phyloP scores from a whole-genome alignment of 495 filamentous ascomycete species.

The Opeltia flavorubescens region DNA sequence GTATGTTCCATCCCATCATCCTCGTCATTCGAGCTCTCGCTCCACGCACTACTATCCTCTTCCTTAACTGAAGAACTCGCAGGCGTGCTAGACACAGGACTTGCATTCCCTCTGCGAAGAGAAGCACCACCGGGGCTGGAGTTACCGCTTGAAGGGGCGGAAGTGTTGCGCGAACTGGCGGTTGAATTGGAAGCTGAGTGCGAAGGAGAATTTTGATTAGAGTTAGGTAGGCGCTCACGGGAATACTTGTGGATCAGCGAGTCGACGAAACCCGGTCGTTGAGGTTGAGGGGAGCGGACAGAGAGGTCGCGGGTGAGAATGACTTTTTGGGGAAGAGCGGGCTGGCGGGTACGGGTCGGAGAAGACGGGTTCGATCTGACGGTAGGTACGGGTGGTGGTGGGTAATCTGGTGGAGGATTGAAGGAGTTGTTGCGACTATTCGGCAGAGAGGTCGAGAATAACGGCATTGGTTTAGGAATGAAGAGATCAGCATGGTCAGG shows the following conservation, averaged over 20 bases:
- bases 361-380: neutral
- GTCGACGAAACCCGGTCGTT: neutral
- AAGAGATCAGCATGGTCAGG: conserved; percentile 1
- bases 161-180: neutral
- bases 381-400: neutral
- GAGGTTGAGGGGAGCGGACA: neutral
- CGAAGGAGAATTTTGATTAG: neutral
- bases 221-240: neutral
- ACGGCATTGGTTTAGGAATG: neutral
- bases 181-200: neutral
- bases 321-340: neutral
- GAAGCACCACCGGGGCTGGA: neutral
- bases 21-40: conserved; percentile 14
- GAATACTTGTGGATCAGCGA: neutral
- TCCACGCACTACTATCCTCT: conserved; percentile 10
- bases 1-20: conserved; percentile 16
- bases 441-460: neutral
- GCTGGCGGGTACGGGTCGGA: neutral
- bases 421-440: neutral
- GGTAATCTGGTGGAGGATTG: neutral
- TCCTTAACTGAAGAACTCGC: conserved; percentile 6
- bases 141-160: neutral
- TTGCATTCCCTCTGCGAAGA: neutral
- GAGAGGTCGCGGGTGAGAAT: neutral
- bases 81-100: neutral